Base-by-base conservation (phyloP, 31 red algal species). In the Porphyra umbilicalis region DNA sequence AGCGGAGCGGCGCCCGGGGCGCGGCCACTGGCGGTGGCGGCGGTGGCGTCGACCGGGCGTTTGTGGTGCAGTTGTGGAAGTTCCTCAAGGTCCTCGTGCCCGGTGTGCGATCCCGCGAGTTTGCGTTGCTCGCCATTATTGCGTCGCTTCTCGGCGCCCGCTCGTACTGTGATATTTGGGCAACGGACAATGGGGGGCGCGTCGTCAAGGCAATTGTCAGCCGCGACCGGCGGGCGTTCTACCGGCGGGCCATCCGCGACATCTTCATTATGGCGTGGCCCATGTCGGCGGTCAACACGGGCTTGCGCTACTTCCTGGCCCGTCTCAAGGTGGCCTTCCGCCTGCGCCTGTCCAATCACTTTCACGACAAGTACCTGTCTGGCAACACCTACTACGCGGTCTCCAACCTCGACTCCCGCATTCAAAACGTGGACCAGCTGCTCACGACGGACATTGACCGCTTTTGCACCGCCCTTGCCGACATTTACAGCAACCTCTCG, bases 191-290 rank as follows among this genome's bases (percentile, higher is more conserved):
- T 80, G 97, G 93, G 67, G 97, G 97, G 10, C 92, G 94, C 79
- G 92, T 99, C 79, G 97, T 99, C 79, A 96, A 96, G 83, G 97
- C 97, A 35, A 99, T 99, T 77, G 97, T 99, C 10, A 94, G 87
- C 0, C 81, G 90, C 11, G 90, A 99, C 83, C 75, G 85, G 34
- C 67, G 90, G 35, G 85, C 76, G 71, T 99, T 99, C 76, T 82
- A 96, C n/a, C 79, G 86, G 32, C 76, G 83, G 20, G 94, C 93
- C 39, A 81, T 99, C 25, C 36, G 88, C n/a, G 94, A 99, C 46
- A 94, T 99, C 85, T 86, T 84, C 3, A 0, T 88, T 75, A 99
- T 99, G 97, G 94, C 94, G 86, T 92, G 96, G 57, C 97, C 97
- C 35, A 96, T 96, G 85, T 87, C 91, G 15, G 87, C 94, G 71